These are phyloP conservation scores for Murraya paniculata DNA, from an alignment of 345 rosid genomes.

Conservation along the genomic window DNA sequence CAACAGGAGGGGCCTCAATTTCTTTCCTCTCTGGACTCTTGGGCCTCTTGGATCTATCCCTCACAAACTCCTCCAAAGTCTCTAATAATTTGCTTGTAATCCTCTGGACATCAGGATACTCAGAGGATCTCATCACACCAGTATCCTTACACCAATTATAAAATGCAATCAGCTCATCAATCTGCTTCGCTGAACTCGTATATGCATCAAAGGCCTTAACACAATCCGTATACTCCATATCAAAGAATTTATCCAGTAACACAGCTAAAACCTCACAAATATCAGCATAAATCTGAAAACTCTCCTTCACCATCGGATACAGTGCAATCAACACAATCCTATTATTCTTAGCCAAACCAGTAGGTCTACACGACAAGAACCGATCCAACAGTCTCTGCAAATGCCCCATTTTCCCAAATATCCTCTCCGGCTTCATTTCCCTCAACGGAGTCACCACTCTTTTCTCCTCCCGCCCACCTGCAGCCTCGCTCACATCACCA, in stretches of 20 bases:
- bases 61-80: constrained; percentile 76
- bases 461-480: constrained; percentile 38
- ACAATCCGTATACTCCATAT: constrained; percentile 78
- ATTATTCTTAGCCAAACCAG: constrained; percentile 68
- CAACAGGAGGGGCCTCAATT: constrained; percentile 47
- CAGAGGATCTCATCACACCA: constrained; percentile 79
- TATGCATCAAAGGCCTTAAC: constrained; percentile 83
- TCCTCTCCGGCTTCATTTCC: constrained; percentile 75
- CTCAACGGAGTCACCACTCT: constrained; percentile 54
- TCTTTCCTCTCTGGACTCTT: constrained; percentile 70
- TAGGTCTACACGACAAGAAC: constrained; percentile 78
- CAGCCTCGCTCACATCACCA: constrained; percentile 66
- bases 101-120: constrained; percentile 93
- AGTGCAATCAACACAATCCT: constrained; percentile 74
- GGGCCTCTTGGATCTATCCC: constrained; percentile 72
- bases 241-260: constrained; percentile 80
- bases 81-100: constrained; percentile 75
- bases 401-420: constrained; percentile 81
- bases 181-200: constrained; percentile 68
- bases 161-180: constrained; percentile 70
- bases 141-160: constrained; percentile 78
- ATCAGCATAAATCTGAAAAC: constrained; percentile 80
- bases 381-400: constrained; percentile 83
- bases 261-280: constrained; percentile 76
- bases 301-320: constrained; percentile 74